Percentiles rank a stretch among this genome's conserved stretches.
Evolutionary conservation across 2,329 filamentous ascomycete species (phyloP).

Genomic region (Fusarium duplospermum): DNA sequence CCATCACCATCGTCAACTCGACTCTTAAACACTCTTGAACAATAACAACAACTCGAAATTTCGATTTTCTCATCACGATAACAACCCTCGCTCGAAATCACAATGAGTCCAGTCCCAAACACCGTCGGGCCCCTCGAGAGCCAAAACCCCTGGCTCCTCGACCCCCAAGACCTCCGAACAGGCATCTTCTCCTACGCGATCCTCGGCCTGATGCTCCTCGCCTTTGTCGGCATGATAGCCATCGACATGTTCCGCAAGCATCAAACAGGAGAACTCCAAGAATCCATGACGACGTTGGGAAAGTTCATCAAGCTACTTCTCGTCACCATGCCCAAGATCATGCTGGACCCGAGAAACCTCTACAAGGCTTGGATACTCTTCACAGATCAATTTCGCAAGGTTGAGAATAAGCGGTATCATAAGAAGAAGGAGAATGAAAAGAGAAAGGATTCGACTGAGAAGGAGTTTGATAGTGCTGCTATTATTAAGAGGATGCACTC

Average conservation of each 20-base stretch:
- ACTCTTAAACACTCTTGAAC: not conserved
- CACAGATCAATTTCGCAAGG: slow-evolving; percentile 29
- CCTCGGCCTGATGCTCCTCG: slow-evolving; percentile 6
- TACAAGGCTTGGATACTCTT: slow-evolving; percentile 5
- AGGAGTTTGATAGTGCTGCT: not conserved
- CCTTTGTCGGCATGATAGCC: slow-evolving; percentile 17
- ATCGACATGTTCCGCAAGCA: slow-evolving; percentile 26
- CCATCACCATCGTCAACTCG: not conserved
- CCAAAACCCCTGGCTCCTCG: not conserved
- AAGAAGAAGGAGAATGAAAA: not conserved
- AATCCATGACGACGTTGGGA: not conserved
- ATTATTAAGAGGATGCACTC: slow-evolving; percentile 11
- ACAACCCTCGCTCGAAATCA: not conserved
- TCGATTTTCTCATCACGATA: not conserved
- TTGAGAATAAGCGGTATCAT: slow-evolving; percentile 4
- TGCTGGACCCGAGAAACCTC: slow-evolving; percentile 14
- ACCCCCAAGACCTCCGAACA: not conserved
- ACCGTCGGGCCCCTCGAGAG: not conserved
- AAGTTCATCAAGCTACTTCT: not conserved
- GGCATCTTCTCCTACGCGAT: slow-evolving; percentile 15
- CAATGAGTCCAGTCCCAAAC: not conserved
- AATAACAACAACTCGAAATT: not conserved
- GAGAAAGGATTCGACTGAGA: not conserved
- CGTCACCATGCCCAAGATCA: not conserved
- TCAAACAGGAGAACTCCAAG: slow-evolving; percentile 24